phyloP scores from a whole-genome alignment of 306 rosid species.

The Spatholobus suberectus region DNA sequence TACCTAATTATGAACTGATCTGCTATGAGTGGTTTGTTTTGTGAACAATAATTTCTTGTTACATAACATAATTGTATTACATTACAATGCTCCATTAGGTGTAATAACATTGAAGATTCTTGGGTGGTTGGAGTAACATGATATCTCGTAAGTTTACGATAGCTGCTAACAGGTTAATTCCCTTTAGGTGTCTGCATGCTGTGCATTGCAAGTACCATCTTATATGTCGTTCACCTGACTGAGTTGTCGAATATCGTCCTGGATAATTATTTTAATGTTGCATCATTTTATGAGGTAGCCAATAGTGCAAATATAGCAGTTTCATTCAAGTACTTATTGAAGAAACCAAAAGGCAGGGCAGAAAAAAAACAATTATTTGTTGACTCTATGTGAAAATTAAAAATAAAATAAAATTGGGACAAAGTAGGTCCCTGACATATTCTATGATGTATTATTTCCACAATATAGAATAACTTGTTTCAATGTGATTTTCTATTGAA shows the following conservation, averaged over 20 bases:
- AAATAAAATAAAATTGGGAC: not conserved
- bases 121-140: conserved; percentile 13
- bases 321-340: conserved; percentile 1
- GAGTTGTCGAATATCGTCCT: not conserved
- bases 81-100: not conserved
- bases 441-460: not conserved
- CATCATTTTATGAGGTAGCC: not conserved
- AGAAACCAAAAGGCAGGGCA: conserved; percentile 15
- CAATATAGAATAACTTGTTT: conserved; percentile 29
- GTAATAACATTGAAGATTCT: conserved; percentile 3
- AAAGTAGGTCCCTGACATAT: not conserved
- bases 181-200: conserved; percentile 22
- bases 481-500: conserved; percentile 46
- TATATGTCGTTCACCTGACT: not conserved
- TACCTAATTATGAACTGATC: conserved; percentile 19
- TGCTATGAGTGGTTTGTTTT: conserved; percentile 8
- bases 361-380: not conserved
- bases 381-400: not conserved
- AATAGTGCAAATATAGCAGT: not conserved
- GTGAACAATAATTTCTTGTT: not conserved
- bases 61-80: not conserved
- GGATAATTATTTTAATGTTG: not conserved
- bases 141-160: not conserved
- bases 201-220: not conserved
- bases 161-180: not conserved